Percentiles rank a stretch among this genome's conserved stretches.
These are phyloP conservation scores for Fusarium abutilonis DNA, from an alignment of 2,329 filamentous ascomycete genomes.

Conservation along the genomic window DNA sequence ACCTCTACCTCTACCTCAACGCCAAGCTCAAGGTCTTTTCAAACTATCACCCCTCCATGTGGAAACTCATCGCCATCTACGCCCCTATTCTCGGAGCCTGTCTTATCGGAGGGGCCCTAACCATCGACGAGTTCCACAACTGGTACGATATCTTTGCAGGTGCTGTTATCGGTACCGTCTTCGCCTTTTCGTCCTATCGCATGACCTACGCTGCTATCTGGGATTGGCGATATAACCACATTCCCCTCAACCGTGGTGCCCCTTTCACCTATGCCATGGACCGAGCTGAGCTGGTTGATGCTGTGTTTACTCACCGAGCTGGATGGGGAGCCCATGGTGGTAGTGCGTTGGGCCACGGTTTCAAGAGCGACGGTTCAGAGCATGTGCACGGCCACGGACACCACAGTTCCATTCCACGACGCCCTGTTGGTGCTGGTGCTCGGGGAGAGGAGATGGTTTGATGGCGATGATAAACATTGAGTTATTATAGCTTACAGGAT, in stretches of 20 bases:
- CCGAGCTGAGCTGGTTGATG: slow-evolving; percentile 60
- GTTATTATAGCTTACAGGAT: too few relatives aligned
- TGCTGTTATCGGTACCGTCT: slow-evolving; percentile 69
- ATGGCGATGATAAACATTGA: neutral
- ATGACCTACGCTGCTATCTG: slow-evolving; percentile 75
- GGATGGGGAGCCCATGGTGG: slow-evolving; percentile 62
- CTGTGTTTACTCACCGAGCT: slow-evolving; percentile 67
- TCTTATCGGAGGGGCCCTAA: slow-evolving; percentile 74
- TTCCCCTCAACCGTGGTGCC: slow-evolving; percentile 68
- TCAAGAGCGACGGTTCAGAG: slow-evolving; percentile 30
- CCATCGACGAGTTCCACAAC: slow-evolving; percentile 79
- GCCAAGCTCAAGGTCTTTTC: slow-evolving; percentile 80
- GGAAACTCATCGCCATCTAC: slow-evolving; percentile 74
- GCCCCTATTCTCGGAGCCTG: slow-evolving; percentile 73
- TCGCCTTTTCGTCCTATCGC: slow-evolving; percentile 72
- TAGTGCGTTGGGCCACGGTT: slow-evolving; percentile 13
- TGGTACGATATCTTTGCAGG: slow-evolving; percentile 79
- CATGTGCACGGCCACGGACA: slow-evolving; percentile 23
- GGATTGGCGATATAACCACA: slow-evolving; percentile 73
- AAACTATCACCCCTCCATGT: slow-evolving; percentile 77
- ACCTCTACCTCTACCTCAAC: slow-evolving; percentile 77
- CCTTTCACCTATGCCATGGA: slow-evolving; percentile 63
- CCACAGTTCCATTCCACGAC: slow-evolving; percentile 32
- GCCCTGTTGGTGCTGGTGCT: slow-evolving; percentile 22
- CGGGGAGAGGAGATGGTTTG: slow-evolving; percentile 33